A percentile compares a stretch with the other conserved stretches of the same genome.
These are phyloP conservation scores for Sequoiadendron giganteum DNA, from an alignment of 75 land plant genomes.

Conservation along the genomic window DNA sequence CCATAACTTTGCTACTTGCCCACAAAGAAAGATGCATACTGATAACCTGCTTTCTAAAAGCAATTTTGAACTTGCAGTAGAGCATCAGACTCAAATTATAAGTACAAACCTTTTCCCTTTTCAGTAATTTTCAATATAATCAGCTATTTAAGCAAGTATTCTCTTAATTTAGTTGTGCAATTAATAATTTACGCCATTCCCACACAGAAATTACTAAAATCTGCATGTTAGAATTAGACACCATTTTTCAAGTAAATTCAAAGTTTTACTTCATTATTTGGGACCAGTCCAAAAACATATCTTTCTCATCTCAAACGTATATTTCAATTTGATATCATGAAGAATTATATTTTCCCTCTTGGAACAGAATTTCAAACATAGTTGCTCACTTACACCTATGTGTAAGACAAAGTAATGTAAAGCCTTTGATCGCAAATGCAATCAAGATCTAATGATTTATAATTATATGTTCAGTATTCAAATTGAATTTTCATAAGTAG, in stretches of 20 bases:
- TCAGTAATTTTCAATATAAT: not conserved
- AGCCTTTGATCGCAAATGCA: not conserved
- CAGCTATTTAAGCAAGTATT: not conserved
- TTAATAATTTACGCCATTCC: not conserved
- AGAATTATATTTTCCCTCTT: no score
- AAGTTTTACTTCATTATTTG: not conserved
- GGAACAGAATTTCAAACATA: not conserved
- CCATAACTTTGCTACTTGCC: no score
- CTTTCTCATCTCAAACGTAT: not conserved
- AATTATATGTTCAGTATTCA: not conserved
- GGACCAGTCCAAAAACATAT: not conserved
- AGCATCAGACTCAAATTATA: not conserved
- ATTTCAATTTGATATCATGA: not conserved
- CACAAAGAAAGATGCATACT: no score
- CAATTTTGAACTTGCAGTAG: no score
- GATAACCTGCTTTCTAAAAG: no score
- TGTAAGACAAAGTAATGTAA: not conserved
- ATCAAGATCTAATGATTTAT: not conserved
- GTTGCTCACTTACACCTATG: not conserved
- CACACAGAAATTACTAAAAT: not conserved
- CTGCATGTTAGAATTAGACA: not conserved
- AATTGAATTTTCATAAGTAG: not conserved
- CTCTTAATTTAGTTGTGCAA: not conserved
- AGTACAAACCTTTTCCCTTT: not conserved
- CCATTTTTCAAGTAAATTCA: not conserved